Evolutionary conservation across 805 yeast genomes (phyloP), one percentile per base, ranked within the genome.

Genomic region (Peterozyma xylosa): DNA sequence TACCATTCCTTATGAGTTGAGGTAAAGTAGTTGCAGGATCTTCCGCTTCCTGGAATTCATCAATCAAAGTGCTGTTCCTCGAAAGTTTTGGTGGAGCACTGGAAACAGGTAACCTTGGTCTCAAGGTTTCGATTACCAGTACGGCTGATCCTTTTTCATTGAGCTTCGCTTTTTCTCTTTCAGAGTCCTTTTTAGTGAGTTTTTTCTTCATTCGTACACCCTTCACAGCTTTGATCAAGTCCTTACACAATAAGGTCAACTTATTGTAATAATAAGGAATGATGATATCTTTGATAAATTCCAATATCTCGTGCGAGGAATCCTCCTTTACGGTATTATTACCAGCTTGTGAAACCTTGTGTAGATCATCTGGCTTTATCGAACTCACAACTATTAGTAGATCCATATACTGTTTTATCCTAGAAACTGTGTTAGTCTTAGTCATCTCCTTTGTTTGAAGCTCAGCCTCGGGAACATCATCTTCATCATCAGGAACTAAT

Each of bases 251-350:
- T 7, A 13, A 6, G 2, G 47, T 37, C 14, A 29, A 27, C 14
- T 41, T 45, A 15, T 45, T 45, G 39, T 41, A 45, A 33, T 45
- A 45, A 32, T 36, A 45, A 4, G 47, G 47, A 11, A 45, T 30
- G 36, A 45, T 45, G 33, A 45, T 35, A 30, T 45, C 41, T 11
- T 36, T 13, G 37, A 45, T 34, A 29, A 45, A 45, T 16, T 45
- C 47, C 27, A 45, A 29, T 13, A 41, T 38, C 34, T 41, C 42
- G 2, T 37, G n/a, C 13, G 30, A 34, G 11, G 18, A 21, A 21
- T 36, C 30, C 21, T 11, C 38, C 13, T 17, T 35, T 35, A 17
- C 17, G 6, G 38, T 27, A 29, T 17, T 21, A 11, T 11, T 13
- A 5, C 5, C 9, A 4, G 11, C n/a, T 36, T 37, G 29, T 21